Conservation (phyloP, 768 basidiomycete genomes). For the Grammothele lineata region DNA sequence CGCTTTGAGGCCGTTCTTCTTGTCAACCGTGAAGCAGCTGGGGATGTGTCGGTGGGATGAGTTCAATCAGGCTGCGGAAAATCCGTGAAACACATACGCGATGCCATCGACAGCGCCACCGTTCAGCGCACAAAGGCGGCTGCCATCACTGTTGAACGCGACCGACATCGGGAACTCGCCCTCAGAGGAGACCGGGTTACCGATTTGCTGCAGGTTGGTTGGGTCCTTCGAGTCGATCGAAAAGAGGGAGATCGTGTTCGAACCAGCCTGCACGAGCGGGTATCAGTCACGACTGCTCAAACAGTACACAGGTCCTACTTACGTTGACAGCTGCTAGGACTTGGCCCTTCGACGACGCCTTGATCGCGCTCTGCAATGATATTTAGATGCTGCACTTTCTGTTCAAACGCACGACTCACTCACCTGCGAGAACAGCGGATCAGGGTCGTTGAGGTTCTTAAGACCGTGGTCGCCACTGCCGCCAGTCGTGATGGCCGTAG, state of each 20-base stretch:
- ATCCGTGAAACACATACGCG: conserved; percentile 23
- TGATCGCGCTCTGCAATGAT: conserved; percentile 15
- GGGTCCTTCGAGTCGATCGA: conserved; percentile 22
- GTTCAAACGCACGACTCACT: too few species aligned
- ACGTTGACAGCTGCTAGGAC: conserved; percentile 21
- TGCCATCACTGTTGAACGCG: conserved; percentile 16
- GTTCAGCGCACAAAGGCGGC: conserved; percentile 29
- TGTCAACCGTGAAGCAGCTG: conserved; percentile 44
- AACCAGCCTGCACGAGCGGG: conserved; percentile 16
- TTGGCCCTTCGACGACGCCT: conserved; percentile 18
- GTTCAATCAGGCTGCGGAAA: background rate
- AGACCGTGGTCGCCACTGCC: conserved; percentile 20
- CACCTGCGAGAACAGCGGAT: conserved; percentile 21
- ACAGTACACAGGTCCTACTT: too few species aligned
- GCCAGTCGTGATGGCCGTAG: conserved; percentile 14
- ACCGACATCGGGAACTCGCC: conserved; percentile 28
- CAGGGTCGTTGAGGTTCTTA: conserved; percentile 12
- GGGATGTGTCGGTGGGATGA: background rate
- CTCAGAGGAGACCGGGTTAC: conserved; percentile 19
- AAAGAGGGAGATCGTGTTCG: conserved; percentile 25
- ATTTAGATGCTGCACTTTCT: too few species aligned
- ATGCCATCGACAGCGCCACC: conserved; percentile 42
- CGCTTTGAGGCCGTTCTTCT: conserved; percentile 35
- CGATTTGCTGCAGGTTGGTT: conserved; percentile 18
- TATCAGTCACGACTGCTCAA: too few species aligned